Evolutionary conservation across 2,329 filamentous ascomycete genomes (phyloP).

Genomic region (Aspergillus viridinutans): DNA sequence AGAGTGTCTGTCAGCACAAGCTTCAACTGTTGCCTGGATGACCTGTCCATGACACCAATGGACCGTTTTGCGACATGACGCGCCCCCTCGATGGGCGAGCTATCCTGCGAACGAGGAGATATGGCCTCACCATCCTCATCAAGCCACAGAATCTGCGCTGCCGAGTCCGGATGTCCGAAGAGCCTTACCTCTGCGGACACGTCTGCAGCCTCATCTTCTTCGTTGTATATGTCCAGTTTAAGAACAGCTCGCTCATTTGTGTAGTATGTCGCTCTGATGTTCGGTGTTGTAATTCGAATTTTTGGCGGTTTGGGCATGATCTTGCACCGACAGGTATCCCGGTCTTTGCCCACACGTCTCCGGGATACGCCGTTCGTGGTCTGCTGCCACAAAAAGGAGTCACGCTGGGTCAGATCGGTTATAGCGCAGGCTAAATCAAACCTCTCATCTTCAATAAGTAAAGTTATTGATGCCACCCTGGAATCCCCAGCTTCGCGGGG

Average conservation of each 20-base stretch:
- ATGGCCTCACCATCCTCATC: conserved; percentile 28
- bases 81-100: conserved; percentile 24
- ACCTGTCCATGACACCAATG: conserved; percentile 33
- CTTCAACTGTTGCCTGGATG: conserved; percentile 27
- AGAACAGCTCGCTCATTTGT: conserved; percentile 73
- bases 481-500: conserved; percentile 80
- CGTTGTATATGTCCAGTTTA: conserved; percentile 68
- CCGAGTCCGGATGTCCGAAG: conserved; percentile 52
- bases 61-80: conserved; percentile 30
- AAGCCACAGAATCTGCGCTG: conserved; percentile 46
- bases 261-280: conserved; percentile 70
- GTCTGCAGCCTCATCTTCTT: conserved; percentile 73
- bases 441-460: conserved; percentile 59
- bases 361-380: conserved; percentile 31
- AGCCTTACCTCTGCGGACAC: conserved; percentile 67
- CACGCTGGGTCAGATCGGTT: conserved; percentile 34
- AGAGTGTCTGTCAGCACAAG: conserved; percentile 51
- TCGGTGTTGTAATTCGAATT: conserved; percentile 67
- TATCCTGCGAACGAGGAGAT: conserved; percentile 15
- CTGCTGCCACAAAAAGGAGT: conserved; percentile 42
- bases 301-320: conserved; percentile 89
- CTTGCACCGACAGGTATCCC: conserved; percentile 56
- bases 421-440: conserved; percentile 67
- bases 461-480: conserved; percentile 58
- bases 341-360: conserved; percentile 41